Evolutionary conservation across 2,329 filamentous ascomycete genomes (phyloP).

Genomic region (Leptographium galeiforme): DNA sequence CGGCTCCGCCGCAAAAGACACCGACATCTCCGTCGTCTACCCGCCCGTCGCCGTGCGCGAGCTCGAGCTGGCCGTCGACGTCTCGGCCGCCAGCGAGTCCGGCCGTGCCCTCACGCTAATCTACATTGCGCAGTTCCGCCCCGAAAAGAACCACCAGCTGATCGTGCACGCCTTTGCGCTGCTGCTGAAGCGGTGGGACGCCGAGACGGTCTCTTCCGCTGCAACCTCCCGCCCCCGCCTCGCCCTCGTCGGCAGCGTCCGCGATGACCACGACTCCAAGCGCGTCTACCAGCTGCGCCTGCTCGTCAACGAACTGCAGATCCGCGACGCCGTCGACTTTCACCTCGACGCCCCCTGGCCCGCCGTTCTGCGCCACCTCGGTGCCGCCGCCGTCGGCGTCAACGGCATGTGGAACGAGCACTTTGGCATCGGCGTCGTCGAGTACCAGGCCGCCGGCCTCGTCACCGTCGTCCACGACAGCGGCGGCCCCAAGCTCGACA

Average conservation of each 20-base stretch:
- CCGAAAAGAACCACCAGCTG: slow-evolving; percentile 89
- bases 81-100: slow-evolving; percentile 56
- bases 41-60: slow-evolving; percentile 86
- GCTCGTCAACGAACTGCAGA: slow-evolving; percentile 70
- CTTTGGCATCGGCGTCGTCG: slow-evolving; percentile 95
- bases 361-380: slow-evolving; percentile 68
- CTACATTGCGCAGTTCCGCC: slow-evolving; percentile 94
- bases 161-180: slow-evolving; percentile 74
- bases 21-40: slow-evolving; percentile 61
- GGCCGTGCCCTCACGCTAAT: slow-evolving; percentile 60
- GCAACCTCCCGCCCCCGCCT: slow-evolving; percentile 40
- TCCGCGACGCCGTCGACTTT: slow-evolving; percentile 77
- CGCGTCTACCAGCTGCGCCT: slow-evolving; percentile 80
- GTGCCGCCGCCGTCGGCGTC: slow-evolving; percentile 67
- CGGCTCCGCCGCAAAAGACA: no score
- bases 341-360: slow-evolving; percentile 83
- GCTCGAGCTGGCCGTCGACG: slow-evolving; percentile 59
- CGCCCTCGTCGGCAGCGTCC: slow-evolving; percentile 82
- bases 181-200: slow-evolving; percentile 43
- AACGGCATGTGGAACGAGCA: slow-evolving; percentile 99
- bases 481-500: slow-evolving; percentile 85
- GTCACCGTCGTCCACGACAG: slow-evolving; percentile 89
- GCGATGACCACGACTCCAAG: slow-evolving; percentile 67
- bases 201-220: neutral
- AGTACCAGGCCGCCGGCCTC: slow-evolving; percentile 91